phyloP scores from a whole-genome alignment of 768 basidiomycete genomes.

The Tricholoma bakamatsutake region DNA sequence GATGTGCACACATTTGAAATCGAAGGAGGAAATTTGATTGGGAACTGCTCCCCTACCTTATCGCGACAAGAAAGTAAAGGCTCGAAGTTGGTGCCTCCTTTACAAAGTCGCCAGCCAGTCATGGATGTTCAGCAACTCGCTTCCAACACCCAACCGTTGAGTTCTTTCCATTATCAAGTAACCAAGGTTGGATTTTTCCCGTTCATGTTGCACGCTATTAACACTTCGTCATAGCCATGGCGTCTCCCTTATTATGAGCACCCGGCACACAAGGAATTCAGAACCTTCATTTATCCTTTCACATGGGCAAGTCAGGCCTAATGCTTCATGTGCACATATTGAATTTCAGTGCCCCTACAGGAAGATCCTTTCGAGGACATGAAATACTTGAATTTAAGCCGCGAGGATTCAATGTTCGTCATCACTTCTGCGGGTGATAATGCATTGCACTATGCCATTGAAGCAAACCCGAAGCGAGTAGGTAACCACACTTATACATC shows the following conservation, averaged over 20 bases:
- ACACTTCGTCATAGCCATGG: conserved; percentile 38
- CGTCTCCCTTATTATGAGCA: conserved; percentile 67
- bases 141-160: conserved; percentile 30
- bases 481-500: conserved; percentile 8
- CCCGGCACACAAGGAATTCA: conserved; percentile 60
- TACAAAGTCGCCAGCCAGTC: conserved; percentile 36
- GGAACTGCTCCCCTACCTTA: conserved; percentile 38
- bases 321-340: background rate
- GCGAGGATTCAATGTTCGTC: conserved; percentile 61
- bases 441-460: conserved; percentile 71
- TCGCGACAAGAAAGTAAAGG: conserved; percentile 29
- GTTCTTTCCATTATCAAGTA: conserved; percentile 59
- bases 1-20: conserved; percentile 62
- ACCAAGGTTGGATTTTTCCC: conserved; percentile 29
- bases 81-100: conserved; percentile 29
- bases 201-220: conserved; percentile 1
- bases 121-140: conserved; percentile 23
- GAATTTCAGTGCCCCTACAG: conserved; percentile 19
- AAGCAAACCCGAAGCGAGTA: conserved; percentile 50
- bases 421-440: conserved; percentile 81
- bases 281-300: conserved; percentile 60
- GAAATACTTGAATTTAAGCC: conserved; percentile 49
- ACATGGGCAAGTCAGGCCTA: conserved; percentile 40
- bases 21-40: conserved; percentile 55
- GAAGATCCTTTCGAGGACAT: conserved; percentile 77